Percentiles rank a stretch among this genome's conserved stretches.
phyloP scores from a whole-genome alignment of 257 asterid genomes.

The Anisodus acutangulus region DNA sequence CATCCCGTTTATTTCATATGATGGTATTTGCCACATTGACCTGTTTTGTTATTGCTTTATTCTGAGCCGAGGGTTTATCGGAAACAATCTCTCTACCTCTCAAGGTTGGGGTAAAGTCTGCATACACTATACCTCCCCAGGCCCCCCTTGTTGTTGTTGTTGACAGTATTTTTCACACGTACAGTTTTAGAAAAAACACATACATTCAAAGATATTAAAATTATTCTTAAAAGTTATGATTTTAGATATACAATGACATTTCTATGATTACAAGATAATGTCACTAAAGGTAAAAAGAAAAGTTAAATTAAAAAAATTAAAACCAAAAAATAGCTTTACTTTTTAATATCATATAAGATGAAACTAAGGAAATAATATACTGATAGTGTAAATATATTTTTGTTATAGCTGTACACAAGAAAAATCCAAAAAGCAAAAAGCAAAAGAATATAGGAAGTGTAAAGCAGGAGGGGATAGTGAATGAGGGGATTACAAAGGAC shows the following conservation, averaged over 20 bases:
- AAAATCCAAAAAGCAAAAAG: neutral
- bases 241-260: neutral
- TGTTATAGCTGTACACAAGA: neutral
- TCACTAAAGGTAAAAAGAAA: neutral
- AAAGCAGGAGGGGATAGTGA: slow-evolving; percentile 7
- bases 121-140: too few species aligned
- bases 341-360: neutral
- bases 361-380: neutral
- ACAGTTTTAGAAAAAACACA: neutral
- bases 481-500: neutral
- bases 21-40: too few species aligned
- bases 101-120: too few species aligned
- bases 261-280: neutral
- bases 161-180: neutral
- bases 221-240: neutral
- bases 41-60: too few species aligned
- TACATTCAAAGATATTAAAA: neutral
- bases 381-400: neutral
- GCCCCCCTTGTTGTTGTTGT: too few species aligned
- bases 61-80: too few species aligned
- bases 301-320: neutral
- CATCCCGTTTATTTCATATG: too few species aligned
- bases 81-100: too few species aligned
- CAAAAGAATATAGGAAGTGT: neutral
- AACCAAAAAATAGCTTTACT: too few species aligned